Conservation (phyloP, 441 rosid species). For the Adansonia madagascariensis region DNA sequence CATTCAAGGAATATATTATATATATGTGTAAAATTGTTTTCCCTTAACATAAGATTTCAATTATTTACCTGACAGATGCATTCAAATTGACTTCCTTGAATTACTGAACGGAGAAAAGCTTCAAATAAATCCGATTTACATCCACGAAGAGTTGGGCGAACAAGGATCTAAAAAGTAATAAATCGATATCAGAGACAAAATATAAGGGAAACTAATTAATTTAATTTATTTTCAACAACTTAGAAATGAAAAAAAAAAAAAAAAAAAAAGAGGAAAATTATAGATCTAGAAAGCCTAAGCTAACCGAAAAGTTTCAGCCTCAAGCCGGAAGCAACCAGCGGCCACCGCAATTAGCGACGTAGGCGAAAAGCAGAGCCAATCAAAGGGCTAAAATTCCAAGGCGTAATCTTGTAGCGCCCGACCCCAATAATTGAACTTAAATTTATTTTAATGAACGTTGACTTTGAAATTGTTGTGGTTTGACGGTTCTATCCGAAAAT, state of each 20-base stretch:
- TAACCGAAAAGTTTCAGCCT: slow-evolving; percentile 3
- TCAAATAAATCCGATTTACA: slow-evolving; percentile 11
- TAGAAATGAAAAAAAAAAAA: background rate
- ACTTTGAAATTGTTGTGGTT: background rate
- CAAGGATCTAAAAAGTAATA: background rate
- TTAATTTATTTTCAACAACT: slow-evolving; percentile 3
- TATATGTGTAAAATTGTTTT: background rate
- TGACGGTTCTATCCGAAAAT: background rate
- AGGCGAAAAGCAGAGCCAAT: background rate
- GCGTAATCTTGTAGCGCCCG: background rate
- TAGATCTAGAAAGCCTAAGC: background rate
- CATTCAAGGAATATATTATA: background rate
- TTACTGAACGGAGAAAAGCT: background rate
- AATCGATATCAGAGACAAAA: background rate
- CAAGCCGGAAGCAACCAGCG: slow-evolving; percentile 1
- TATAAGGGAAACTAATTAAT: background rate
- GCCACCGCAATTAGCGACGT: background rate
- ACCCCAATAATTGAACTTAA: background rate
- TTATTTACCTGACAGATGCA: background rate
- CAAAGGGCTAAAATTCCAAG: background rate
- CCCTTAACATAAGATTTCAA: background rate
- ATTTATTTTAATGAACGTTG: background rate
- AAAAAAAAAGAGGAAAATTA: background rate
- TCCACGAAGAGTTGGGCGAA: background rate
- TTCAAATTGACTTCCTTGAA: slow-evolving; percentile 3